Percentiles rank a stretch among this genome's conserved stretches.
Evolutionary conservation across 2,329 filamentous ascomycete species (phyloP).

Genomic region (Phialemonium atrogriseum): DNA sequence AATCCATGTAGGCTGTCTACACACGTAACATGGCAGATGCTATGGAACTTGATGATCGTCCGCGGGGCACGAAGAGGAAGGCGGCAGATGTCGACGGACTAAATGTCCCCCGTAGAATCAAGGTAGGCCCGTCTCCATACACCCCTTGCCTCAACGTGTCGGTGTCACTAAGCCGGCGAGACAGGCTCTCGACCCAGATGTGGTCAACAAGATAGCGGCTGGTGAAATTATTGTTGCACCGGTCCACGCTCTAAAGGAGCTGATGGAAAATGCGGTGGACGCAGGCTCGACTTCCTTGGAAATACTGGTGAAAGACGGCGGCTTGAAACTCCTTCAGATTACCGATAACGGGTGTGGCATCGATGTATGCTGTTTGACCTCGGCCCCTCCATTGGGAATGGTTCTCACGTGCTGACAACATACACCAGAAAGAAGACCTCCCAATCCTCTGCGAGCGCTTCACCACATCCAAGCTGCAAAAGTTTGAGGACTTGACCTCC

Average conservation of each 20-base stretch:
- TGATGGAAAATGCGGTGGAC: slow-evolving; percentile 95
- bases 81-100: slow-evolving; percentile 5
- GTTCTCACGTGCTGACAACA: slow-evolving; percentile 1
- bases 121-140: slow-evolving; percentile 3
- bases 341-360: slow-evolving; percentile 97
- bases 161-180: slow-evolving; percentile 3
- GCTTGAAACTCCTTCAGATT: slow-evolving; percentile 90
- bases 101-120: slow-evolving; percentile 7
- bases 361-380: slow-evolving; percentile 50
- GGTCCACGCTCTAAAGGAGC: slow-evolving; percentile 89
- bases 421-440: slow-evolving; percentile 71
- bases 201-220: slow-evolving; percentile 97
- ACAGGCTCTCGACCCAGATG: slow-evolving; percentile 79
- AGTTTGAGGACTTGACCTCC: slow-evolving; percentile 82
- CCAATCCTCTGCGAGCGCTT: slow-evolving; percentile 91
- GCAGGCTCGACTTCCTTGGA: slow-evolving; percentile 91
- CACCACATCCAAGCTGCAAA: slow-evolving; percentile 91
- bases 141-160: neutral
- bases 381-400: neutral
- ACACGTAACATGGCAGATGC: slow-evolving; percentile 11
- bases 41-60: slow-evolving; percentile 27
- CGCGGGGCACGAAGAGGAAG: slow-evolving; percentile 23
- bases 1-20: too few relatives aligned
- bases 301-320: slow-evolving; percentile 88
- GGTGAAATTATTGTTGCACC: slow-evolving; percentile 98